phyloP scores from a whole-genome alignment of 2,329 filamentous ascomycete genomes.

The Penicillium glabrum region DNA sequence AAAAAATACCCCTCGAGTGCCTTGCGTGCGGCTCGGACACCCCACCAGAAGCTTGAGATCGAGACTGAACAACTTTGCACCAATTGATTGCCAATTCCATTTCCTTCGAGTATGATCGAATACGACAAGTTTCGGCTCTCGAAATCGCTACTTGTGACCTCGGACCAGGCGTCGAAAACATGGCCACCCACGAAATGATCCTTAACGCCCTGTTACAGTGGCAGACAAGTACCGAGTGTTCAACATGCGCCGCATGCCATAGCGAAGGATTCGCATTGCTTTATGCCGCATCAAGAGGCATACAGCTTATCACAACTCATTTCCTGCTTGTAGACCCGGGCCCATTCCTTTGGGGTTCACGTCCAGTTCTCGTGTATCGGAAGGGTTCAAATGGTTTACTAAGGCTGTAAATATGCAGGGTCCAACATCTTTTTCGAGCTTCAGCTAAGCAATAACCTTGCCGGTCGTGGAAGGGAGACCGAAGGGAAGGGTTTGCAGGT shows the following conservation, averaged over 20 bases:
- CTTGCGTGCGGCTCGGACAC: constrained; percentile 3
- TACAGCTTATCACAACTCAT: background rate
- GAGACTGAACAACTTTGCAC: background rate
- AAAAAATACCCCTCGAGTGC: background rate
- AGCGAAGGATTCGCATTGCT: background rate
- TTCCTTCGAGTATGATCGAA: background rate
- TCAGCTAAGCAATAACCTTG: background rate
- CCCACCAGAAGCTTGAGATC: constrained; percentile 2
- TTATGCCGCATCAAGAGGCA: background rate
- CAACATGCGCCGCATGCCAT: background rate
- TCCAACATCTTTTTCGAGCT: background rate
- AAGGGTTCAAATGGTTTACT: background rate
- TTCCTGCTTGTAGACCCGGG: background rate
- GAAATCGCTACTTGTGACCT: background rate
- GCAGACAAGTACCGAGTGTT: background rate
- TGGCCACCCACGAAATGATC: background rate
- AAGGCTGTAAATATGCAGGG: too few species aligned
- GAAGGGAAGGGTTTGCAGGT: constrained; percentile 1
- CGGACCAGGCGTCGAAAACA: background rate
- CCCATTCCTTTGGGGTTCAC: background rate
- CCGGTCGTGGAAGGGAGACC: constrained; percentile 1
- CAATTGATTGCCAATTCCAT: background rate
- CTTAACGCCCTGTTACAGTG: background rate
- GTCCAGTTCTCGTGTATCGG: background rate
- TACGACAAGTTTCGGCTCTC: background rate